Evolutionary conservation across 805 yeast genomes (phyloP).

Genomic region (Tetrapisispora pingtungensis): DNA sequence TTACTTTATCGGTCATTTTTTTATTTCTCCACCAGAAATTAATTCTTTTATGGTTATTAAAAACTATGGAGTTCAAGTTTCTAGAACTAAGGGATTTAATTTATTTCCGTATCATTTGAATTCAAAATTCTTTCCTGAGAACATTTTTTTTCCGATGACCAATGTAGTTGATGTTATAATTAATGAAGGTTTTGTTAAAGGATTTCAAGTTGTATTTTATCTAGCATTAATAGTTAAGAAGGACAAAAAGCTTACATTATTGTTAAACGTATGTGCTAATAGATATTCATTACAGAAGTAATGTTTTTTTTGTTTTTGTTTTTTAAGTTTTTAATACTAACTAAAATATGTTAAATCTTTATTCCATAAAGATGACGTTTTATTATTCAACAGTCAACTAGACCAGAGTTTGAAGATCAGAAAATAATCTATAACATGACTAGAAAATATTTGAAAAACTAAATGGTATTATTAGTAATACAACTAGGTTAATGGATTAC

Average conservation of each 20-base stretch:
- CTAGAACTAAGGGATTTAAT: constrained; percentile 15
- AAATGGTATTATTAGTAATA: too few relatives aligned
- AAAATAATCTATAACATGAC: constrained; percentile 16
- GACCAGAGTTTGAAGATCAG: constrained; percentile 19
- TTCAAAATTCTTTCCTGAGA: constrained; percentile 5
- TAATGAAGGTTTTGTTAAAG: constrained; percentile 60
- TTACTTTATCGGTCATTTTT: not conserved
- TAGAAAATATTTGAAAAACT: constrained; percentile 7
- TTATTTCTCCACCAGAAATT: constrained; percentile 13
- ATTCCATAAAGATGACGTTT: too few relatives aligned
- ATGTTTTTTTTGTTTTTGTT: too few relatives aligned
- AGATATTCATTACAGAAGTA: too few relatives aligned
- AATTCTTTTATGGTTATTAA: constrained; percentile 18
- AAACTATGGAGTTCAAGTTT: constrained; percentile 21
- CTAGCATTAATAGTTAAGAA: constrained; percentile 47
- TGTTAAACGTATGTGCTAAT: constrained; percentile 28
- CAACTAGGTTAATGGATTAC: too few relatives aligned
- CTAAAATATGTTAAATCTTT: too few relatives aligned
- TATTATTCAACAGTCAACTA: constrained; percentile 8
- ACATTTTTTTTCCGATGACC: constrained; percentile 44
- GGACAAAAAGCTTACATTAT: constrained; percentile 21
- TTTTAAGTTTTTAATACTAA: not conserved
- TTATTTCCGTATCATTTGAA: constrained; percentile 16
- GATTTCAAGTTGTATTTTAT: constrained; percentile 56
- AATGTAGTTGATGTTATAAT: constrained; percentile 55